Percentiles rank a stretch among this genome's conserved stretches.
These are phyloP conservation scores for Xerocomellus dryophilus DNA, from an alignment of 768 basidiomycete genomes.

Conservation along the genomic window DNA sequence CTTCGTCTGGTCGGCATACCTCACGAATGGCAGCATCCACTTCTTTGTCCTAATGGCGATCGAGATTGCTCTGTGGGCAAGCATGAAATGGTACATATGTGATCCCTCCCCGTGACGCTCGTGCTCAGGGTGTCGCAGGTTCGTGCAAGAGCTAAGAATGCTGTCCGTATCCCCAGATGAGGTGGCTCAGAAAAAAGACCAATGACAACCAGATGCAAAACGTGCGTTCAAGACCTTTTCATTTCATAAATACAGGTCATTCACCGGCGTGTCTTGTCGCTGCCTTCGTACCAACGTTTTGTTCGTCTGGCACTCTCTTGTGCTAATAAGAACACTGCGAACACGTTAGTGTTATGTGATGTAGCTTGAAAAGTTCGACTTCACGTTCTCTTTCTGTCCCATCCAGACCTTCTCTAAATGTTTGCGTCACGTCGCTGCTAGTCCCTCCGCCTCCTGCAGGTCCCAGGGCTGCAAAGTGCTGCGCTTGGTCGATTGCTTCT, in stretches of 20 bases:
- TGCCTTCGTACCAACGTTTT: constrained; percentile 83
- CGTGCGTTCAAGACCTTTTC: background rate
- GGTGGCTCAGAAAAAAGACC: constrained; percentile 23
- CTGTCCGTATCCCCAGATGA: constrained; percentile 24
- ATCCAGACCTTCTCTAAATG: constrained; percentile 89
- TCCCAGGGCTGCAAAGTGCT: constrained; percentile 77
- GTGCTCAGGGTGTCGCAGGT: constrained; percentile 43
- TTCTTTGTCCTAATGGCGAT: constrained; percentile 64
- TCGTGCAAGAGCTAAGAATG: constrained; percentile 59
- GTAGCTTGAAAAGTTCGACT: constrained; percentile 27
- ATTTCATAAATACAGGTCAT: background rate
- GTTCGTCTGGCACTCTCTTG: constrained; percentile 77
- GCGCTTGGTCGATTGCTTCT: constrained; percentile 84
- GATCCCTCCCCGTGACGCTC: background rate
- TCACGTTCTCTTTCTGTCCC: constrained; percentile 88
- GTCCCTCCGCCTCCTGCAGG: constrained; percentile 52
- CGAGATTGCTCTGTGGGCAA: constrained; percentile 69
- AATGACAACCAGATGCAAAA: constrained; percentile 11
- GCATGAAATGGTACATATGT: constrained; percentile 68
- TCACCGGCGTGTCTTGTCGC: constrained; percentile 52
- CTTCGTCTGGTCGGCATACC: constrained; percentile 52
- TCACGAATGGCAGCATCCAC: constrained; percentile 66
- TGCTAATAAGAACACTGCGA: constrained; percentile 76
- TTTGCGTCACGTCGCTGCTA: constrained; percentile 58
- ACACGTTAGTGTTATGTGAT: constrained; percentile 5